Evolutionary conservation across 805 yeast genomes (phyloP), one percentile per base, ranked within the genome.

Genomic region (Candida xyloterini): DNA sequence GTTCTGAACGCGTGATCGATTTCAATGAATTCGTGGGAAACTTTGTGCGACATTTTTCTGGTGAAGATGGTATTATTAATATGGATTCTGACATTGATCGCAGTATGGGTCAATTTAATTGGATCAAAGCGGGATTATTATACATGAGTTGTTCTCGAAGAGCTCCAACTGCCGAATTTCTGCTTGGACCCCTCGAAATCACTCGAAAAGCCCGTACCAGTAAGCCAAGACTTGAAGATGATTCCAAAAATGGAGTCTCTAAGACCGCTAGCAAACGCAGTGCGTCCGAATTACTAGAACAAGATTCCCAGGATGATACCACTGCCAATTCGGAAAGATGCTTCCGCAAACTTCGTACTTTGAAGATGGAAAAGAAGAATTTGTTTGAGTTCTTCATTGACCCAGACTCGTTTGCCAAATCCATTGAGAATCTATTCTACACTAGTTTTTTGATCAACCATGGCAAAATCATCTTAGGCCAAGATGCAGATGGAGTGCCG

Each of bases 351-450:
- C 26, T 56, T 13, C 42, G 43, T 13, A 32, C 48, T 2, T 60
- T 62, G 30, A 56, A 65, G 3, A 62, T 78, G 30, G 48, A 50
- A 14, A 68, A 68, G 7, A 68, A 88, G 7, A 76, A 77, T 39
- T 65, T 89, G 32, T 86, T 77, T 54, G 67, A 70, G 45, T 81
- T 84, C 50, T 74, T 86, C 35, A 66, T 90, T 14, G 80, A 91
- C 56, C 96, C 96, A 1, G 46, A 63, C 11, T 81, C 91, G 6
- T 90, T 82, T 60, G 68, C 84, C 1, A 89, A 82, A 56, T 75
- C 89, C 1, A 80, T 90, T 2, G 97, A 91, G 58, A 88, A 87
- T 55, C 62, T 91, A 52, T 90, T 90, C 53, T 85, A 81, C 53
- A 73, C 86, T 0, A 84, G 95, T 56, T 89, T 90, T 53, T 63